Evolutionary conservation across 108 stramenopile genomes (phyloP).

Genomic region (Nitzschia sp.): DNA sequence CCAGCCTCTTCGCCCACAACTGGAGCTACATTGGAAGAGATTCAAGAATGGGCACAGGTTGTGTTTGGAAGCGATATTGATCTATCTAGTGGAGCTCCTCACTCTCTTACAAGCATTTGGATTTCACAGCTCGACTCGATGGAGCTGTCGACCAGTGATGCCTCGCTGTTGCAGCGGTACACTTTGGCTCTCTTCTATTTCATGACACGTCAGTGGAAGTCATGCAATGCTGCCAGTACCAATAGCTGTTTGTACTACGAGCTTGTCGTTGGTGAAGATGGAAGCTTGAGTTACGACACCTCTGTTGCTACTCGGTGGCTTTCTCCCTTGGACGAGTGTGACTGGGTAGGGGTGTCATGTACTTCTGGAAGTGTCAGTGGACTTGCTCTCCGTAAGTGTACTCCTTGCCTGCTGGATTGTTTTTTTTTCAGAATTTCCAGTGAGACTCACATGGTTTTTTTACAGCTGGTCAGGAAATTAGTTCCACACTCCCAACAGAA

Average conservation of each 20-base stretch:
- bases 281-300: background rate
- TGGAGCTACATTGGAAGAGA: background rate
- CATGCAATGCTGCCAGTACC: constrained; percentile 38
- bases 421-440: background rate
- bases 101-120: constrained; percentile 8
- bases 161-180: constrained; percentile 59
- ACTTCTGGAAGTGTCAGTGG: constrained; percentile 1
- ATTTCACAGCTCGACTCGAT: constrained; percentile 5
- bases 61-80: constrained; percentile 6
- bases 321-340: constrained; percentile 1
- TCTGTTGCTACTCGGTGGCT: constrained; percentile 8
- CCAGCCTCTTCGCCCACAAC: constrained; percentile 1
- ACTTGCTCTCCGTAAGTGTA: constrained; percentile 12
- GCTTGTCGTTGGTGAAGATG: background rate
- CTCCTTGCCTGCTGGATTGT: background rate
- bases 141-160: background rate
- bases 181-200: constrained; percentile 57
- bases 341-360: constrained; percentile 14
- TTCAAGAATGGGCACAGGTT: constrained; percentile 9
- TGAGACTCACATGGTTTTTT: background rate
- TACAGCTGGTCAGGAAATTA: constrained; percentile 19
- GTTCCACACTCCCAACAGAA: constrained; percentile 9
- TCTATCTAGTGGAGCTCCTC: constrained; percentile 7
- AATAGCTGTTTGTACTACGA: constrained; percentile 8
- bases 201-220: constrained; percentile 32